phyloP scores from a whole-genome alignment of 495 filamentous ascomycete genomes.

The Beverwykella pulmonaria region DNA sequence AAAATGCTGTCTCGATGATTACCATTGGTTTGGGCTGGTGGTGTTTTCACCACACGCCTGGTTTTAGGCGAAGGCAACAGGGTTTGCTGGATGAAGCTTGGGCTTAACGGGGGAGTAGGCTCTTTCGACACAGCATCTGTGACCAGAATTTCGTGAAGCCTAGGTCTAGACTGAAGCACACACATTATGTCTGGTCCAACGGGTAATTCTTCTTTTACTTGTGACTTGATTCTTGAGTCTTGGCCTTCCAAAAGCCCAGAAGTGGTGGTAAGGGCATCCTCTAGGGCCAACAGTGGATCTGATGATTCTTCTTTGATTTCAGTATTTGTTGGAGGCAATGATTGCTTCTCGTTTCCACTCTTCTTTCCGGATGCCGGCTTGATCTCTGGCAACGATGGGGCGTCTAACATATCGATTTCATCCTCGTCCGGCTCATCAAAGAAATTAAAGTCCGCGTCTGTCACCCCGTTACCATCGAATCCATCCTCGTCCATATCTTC shows the following conservation, averaged over 20 bases:
- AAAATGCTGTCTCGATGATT: slow-evolving; percentile 49
- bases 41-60: neutral
- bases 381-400: slow-evolving; percentile 1
- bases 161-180: neutral
- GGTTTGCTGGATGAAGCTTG: slow-evolving; percentile 54
- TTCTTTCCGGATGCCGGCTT: neutral
- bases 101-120: slow-evolving; percentile 55
- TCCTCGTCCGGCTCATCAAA: slow-evolving; percentile 69
- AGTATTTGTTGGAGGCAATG: neutral
- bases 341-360: neutral
- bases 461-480: slow-evolving; percentile 65
- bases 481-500: slow-evolving; percentile 56
- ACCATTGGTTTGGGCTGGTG: slow-evolving; percentile 23
- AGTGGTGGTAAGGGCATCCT: slow-evolving; percentile 20
- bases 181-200: neutral
- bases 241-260: neutral
- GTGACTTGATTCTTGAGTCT: neutral
- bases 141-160: neutral
- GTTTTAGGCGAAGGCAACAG: slow-evolving; percentile 45
- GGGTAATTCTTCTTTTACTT: neutral
- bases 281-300: slow-evolving; percentile 22
- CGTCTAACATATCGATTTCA: slow-evolving; percentile 27
- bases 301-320: slow-evolving; percentile 17
- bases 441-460: slow-evolving; percentile 89
- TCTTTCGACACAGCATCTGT: neutral